Evolutionary conservation across 192 early-diverging fungal species (phyloP), one percentile per base, ranked within the genome.

Genomic region (Dimargaris xerosporica): DNA sequence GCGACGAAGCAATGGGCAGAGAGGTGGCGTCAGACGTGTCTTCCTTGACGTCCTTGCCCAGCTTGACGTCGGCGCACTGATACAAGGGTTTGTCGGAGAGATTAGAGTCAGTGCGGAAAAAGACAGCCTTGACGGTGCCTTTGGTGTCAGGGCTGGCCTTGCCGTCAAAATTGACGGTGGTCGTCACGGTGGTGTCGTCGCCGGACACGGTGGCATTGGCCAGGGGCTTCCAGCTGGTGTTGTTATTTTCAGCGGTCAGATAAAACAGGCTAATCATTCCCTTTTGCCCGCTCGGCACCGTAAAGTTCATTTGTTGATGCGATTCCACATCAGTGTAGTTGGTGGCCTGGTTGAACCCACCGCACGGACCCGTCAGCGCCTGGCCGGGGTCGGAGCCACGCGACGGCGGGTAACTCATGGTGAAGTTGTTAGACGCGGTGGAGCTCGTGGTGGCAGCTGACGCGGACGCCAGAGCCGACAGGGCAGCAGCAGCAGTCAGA

Each of bases 121-220:
- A 59, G 34, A 29, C 29, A 34, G 56, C 56, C 41, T 59, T 28
- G 5, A 59, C 34, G 21, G 54, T 42, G 46, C 54, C 56, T 19
- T 59, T 59, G 39, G 31, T 42, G 56, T 30, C 17, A 34, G 56
- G 28, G 16, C 19, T 42, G 31, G 39, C 56, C 31, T 30, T 41
- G 6, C 34, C 34, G 28, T 59, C 23, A 15, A 39, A 59, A 34
- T 59, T 42, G 17, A 59, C 6, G 1, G 26, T 59, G 56, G 56
- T 19, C 16, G 30, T 41, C 0, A 59, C 17, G 12, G 26, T 59
- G 30, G 56, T 59, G 41, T 31, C 30, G 29, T 11, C 41, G 15
- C 56, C 31, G 34, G 56, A 42, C 41, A 59, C 56, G 56, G 56
- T 59, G 34, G 41, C 56, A 41, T 59, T 59, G 56, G 16, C 56